Base-by-base conservation (phyloP, 1,284 basidiomycete genomes). In the Ustilago cynodontis region DNA sequence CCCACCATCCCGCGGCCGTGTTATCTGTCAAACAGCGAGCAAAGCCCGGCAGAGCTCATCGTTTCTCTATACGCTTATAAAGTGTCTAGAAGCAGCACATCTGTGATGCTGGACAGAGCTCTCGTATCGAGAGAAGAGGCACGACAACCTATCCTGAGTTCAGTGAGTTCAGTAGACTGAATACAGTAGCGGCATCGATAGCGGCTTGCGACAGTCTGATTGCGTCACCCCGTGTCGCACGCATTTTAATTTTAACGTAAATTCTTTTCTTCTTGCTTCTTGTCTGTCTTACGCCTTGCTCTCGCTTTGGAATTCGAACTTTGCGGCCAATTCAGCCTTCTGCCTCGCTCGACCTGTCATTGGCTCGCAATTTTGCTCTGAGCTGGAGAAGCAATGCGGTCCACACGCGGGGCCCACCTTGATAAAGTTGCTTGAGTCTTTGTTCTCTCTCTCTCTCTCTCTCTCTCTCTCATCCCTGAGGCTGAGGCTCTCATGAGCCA, bases 11-110 rank as follows among this genome's bases (percentile, higher is more conserved):
- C n/a, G n/a, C 6, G n/a, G 24, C 53, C 7, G 22, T n/a, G 20
- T 22, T 55, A 50, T 50, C 53, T 43, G 54, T 22, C 54, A 20
- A 43, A 20, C n/a, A 43, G 11, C 41, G 41, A 20, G 41, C 37
- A 41, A 41, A 41, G 16, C 16, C 37, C 18, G 37, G 31, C 11
- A 11, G 31, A 33, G n/a, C n/a, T n/a, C n/a, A n/a, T n/a, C n/a
- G n/a, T 33, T 33, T 33, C 31, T 33, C 31, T 5, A 33, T 33
- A 6, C 31, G 31, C n/a, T n/a, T n/a, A n/a, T n/a, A n/a, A n/a
- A n/a, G n/a, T n/a, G n/a, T n/a, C n/a, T n/a, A n/a, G n/a, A n/a
- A n/a, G n/a, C n/a, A n/a, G n/a, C n/a, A n/a, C n/a, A n/a, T n/a
- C n/a, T n/a, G n/a, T n/a, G n/a, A n/a, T n/a, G 35, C 7, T 37